A percentile compares a stretch with the other conserved stretches of the same genome.
Evolutionary conservation across 2,329 filamentous ascomycete species (phyloP).

Genomic region (Colletotrichum salicis): DNA sequence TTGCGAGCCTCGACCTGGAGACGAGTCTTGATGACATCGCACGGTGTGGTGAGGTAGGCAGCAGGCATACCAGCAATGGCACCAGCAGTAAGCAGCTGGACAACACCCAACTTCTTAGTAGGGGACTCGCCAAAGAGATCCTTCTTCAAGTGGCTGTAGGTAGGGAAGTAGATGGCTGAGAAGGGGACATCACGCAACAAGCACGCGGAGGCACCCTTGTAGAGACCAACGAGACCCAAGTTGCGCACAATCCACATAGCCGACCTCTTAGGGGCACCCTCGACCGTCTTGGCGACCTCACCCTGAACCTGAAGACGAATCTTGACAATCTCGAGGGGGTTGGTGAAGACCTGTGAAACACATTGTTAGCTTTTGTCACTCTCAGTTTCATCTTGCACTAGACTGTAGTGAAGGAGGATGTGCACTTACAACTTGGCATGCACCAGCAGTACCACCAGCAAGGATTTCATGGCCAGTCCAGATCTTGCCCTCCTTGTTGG

Average conservation of each 20-base stretch:
- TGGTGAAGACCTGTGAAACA: constrained; percentile 82
- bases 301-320: constrained; percentile 98
- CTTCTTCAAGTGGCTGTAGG: constrained; percentile 93
- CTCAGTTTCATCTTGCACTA: background rate
- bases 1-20: constrained; percentile 97
- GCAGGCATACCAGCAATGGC: constrained; percentile 94
- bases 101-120: constrained; percentile 86
- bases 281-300: constrained; percentile 88
- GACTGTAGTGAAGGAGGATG: background rate
- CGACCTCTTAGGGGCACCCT: constrained; percentile 85
- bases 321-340: constrained; percentile 98
- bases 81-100: constrained; percentile 93
- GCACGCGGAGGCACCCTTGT: constrained; percentile 96
- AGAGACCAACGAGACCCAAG: constrained; percentile 90
- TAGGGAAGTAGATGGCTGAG: constrained; percentile 98
- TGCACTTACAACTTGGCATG: constrained; percentile 89
- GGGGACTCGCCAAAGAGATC: constrained; percentile 92
- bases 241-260: constrained; percentile 99
- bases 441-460: constrained; percentile 89
- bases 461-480: constrained; percentile 78
- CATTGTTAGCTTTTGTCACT: constrained; percentile 25
- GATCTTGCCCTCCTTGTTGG: constrained; percentile 80
- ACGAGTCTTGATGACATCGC: constrained; percentile 98
- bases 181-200: constrained; percentile 96
- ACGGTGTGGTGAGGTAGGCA: constrained; percentile 95